Conservation (phyloP, 441 rosid species). For the Mallotus japonicus region DNA sequence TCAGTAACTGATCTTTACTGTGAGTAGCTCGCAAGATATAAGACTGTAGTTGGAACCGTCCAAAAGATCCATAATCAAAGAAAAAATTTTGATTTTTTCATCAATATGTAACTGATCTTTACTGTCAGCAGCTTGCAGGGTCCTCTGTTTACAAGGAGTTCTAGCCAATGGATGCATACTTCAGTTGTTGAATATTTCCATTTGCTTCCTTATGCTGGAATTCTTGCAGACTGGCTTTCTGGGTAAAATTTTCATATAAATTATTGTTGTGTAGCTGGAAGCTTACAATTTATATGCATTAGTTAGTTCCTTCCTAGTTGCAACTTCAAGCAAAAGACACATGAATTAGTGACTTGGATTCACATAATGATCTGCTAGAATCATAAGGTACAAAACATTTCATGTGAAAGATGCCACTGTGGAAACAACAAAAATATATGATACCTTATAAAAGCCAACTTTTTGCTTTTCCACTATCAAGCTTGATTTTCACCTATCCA, state of each 20-base stretch:
- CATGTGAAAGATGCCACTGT: background rate
- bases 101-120: constrained; percentile 12
- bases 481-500: background rate
- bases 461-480: background rate
- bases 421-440: background rate
- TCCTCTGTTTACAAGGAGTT: constrained; percentile 49
- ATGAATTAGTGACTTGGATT: no score
- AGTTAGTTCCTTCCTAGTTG: background rate
- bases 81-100: background rate
- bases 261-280: background rate
- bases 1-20: constrained; percentile 16
- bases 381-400: background rate
- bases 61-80: background rate
- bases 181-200: constrained; percentile 64
- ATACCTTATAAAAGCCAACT: background rate
- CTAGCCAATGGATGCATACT: constrained; percentile 43
- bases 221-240: constrained; percentile 56
- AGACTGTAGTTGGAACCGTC: background rate
- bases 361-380: background rate
- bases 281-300: background rate
- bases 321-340: background rate
- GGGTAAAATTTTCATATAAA: constrained; percentile 39
- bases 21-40: constrained; percentile 54
- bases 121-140: constrained; percentile 64
- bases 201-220: constrained; percentile 65